These are phyloP conservation scores for Simmondsia chinensis DNA, from an alignment of 148 eudicot species.

Conservation along the genomic window DNA sequence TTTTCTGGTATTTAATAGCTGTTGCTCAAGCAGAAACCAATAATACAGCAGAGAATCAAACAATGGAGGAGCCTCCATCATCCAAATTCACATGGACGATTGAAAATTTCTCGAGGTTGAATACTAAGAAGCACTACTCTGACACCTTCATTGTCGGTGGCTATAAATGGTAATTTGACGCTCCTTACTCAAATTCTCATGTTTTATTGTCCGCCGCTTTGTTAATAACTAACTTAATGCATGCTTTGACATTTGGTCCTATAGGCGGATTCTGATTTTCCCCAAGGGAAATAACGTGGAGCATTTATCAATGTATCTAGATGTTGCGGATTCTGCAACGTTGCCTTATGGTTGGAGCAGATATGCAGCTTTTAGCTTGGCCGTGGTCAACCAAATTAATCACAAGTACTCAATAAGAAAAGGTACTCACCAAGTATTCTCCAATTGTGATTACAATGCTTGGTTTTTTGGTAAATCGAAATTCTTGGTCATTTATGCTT, in stretches of 20 bases:
- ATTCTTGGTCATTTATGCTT: not conserved
- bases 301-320: conserved; percentile 81
- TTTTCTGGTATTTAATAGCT: conserved; percentile 9
- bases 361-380: conserved; percentile 79
- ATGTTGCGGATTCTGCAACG: conserved; percentile 74
- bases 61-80: conserved; percentile 57
- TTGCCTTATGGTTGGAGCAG: conserved; percentile 96
- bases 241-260: conserved; percentile 11
- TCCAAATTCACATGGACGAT: conserved; percentile 69
- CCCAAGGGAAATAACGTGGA: conserved; percentile 97
- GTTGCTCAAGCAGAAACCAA: conserved; percentile 47
- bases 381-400: conserved; percentile 70
- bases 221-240: conserved; percentile 7
- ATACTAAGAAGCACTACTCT: conserved; percentile 67
- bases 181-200: not conserved
- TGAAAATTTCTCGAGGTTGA: conserved; percentile 56
- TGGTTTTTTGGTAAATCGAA: not conserved
- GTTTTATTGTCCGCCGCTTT: not conserved
- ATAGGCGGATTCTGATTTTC: conserved; percentile 86
- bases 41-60: conserved; percentile 47
- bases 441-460: not conserved
- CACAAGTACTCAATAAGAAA: conserved; percentile 55
- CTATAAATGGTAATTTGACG: conserved; percentile 54
- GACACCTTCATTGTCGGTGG: conserved; percentile 64
- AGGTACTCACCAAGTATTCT: conserved; percentile 30